Percentiles rank a stretch among this genome's conserved stretches.
Evolutionary conservation across 2,329 filamentous ascomycete genomes (phyloP).

Genomic region (Cladosporium colombiae): DNA sequence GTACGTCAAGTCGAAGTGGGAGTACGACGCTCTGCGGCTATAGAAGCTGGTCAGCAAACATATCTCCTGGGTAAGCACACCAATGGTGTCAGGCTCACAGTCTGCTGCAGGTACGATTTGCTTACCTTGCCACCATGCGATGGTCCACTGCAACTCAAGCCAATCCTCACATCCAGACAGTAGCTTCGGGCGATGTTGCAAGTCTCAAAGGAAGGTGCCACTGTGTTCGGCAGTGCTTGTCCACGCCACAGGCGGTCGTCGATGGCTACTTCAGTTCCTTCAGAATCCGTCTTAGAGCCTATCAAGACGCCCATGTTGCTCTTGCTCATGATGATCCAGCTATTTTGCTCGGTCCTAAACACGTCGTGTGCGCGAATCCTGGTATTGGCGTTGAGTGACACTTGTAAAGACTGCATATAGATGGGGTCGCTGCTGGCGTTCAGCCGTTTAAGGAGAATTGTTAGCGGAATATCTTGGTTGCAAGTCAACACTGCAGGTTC

Average conservation of each 20-base stretch:
- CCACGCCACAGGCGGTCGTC: constrained; percentile 72
- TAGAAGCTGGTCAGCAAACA: neutral
- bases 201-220: constrained; percentile 82
- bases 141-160: constrained; percentile 68
- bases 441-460: constrained; percentile 76
- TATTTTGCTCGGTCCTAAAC: constrained; percentile 66
- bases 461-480: constrained; percentile 79
- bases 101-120: constrained; percentile 27
- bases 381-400: constrained; percentile 79
- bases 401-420: constrained; percentile 75
- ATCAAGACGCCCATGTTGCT: constrained; percentile 72
- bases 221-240: constrained; percentile 74
- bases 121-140: constrained; percentile 44
- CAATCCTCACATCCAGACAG: constrained; percentile 78
- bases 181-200: constrained; percentile 86
- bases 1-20: constrained; percentile 74
- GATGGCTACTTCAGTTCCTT: constrained; percentile 51
- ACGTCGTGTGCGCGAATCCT: constrained; percentile 77
- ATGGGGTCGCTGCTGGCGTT: constrained; percentile 68
- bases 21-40: constrained; percentile 69
- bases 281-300: constrained; percentile 55
- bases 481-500: constrained; percentile 87
- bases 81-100: constrained; percentile 24
- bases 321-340: constrained; percentile 73
- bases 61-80: neutral